phyloP scores from a whole-genome alignment of 2,329 filamentous ascomycete species.

The Beauveria sp. region DNA sequence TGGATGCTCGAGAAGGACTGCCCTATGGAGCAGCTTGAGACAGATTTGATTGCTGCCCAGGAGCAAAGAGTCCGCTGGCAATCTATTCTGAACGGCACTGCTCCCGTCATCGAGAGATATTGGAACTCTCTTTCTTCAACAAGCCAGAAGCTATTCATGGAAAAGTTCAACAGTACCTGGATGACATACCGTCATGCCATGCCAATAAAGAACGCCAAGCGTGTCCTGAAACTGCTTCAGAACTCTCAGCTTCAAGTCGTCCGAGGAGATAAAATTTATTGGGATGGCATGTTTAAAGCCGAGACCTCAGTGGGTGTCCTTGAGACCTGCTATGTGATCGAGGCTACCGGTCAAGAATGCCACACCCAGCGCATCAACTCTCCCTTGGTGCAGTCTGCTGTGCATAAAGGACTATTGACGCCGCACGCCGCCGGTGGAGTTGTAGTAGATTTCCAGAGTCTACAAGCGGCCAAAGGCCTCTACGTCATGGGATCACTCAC shows the following conservation, averaged over 20 bases:
- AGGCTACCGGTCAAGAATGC: conserved; percentile 5
- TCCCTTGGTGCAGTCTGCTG: not conserved
- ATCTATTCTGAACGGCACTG: conserved; percentile 5
- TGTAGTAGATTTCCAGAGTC: conserved; percentile 4
- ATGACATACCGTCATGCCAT: conserved; percentile 12
- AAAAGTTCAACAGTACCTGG: conserved; percentile 8
- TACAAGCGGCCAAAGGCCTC: not conserved
- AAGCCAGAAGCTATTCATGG: conserved; percentile 8
- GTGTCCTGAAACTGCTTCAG: not conserved
- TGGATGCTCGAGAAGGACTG: conserved; percentile 9
- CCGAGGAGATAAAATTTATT: not conserved
- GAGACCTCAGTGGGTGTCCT: conserved; percentile 2
- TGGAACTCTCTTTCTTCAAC: conserved; percentile 1
- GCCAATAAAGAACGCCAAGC: conserved; percentile 5
- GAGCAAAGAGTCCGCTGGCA: conserved; percentile 3
- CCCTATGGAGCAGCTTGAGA: conserved; percentile 1
- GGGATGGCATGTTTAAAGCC: conserved; percentile 5
- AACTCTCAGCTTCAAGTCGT: conserved; percentile 5
- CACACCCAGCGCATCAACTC: conserved; percentile 4
- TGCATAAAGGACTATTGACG: not conserved
- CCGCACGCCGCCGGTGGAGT: conserved; percentile 8
- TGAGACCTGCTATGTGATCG: conserved; percentile 1
- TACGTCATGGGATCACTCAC: conserved; percentile 10
- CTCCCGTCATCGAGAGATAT: conserved; percentile 7
- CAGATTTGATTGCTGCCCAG: not conserved